These are phyloP conservation scores for Citrullus mucosospermus DNA, from an alignment of 306 rosid genomes.

Conservation along the genomic window DNA sequence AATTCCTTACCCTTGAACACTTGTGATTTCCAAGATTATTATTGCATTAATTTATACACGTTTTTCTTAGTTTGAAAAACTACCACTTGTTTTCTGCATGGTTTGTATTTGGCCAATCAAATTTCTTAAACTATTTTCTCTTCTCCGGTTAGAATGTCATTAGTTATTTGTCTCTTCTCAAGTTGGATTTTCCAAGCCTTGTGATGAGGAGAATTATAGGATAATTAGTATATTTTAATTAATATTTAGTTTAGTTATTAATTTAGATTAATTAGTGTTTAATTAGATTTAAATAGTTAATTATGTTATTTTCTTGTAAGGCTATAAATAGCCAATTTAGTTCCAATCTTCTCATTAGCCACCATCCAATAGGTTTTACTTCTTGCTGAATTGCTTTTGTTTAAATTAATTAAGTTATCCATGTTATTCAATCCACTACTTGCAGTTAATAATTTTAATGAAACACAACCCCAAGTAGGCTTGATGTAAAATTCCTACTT, in stretches of 20 bases:
- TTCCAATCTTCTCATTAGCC: background rate
- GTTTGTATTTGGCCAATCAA: background rate
- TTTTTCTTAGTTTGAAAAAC: background rate
- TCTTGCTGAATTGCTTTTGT: background rate
- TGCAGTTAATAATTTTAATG: background rate
- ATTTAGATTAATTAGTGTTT: too few relatives aligned
- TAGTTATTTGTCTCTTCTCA: background rate
- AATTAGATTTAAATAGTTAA: too few relatives aligned
- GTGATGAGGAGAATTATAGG: too few relatives aligned
- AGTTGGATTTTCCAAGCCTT: background rate
- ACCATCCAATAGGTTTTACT: background rate
- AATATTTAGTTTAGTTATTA: too few relatives aligned
- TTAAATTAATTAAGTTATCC: background rate
- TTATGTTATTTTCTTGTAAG: too few relatives aligned
- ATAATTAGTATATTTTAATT: too few relatives aligned
- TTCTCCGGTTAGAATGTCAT: background rate
- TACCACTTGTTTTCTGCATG: background rate
- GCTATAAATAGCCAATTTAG: too few relatives aligned
- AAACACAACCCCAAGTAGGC: background rate
- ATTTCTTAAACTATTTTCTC: background rate
- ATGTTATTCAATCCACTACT: background rate
- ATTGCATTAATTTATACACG: background rate
- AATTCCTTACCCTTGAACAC: slow-evolving; percentile 4
- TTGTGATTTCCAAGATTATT: background rate
- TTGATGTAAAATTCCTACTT: background rate